A percentile compares a stretch with the other conserved stretches of the same genome.
phyloP scores from a whole-genome alignment of 202 grass and related monocot genomes.

The Tripidium arundinaceum region DNA sequence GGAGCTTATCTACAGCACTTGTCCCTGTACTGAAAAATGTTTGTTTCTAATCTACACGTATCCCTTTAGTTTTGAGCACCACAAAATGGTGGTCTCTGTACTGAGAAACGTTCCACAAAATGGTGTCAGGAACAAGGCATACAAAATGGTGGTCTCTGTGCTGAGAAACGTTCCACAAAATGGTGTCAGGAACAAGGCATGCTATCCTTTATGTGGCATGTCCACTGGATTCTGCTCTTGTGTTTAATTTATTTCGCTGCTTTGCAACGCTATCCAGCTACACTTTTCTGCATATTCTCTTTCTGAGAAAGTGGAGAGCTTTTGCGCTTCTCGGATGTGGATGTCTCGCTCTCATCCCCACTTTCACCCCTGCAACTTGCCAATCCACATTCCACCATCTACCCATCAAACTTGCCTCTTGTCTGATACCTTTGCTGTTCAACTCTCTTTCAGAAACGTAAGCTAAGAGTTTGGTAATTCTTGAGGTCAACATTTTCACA shows the following conservation, averaged over 20 bases:
- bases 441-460: background rate
- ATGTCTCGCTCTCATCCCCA: constrained; percentile 1
- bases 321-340: constrained; percentile 19
- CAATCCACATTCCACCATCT: background rate
- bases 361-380: background rate
- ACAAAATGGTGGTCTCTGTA: too few relatives aligned
- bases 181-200: too few relatives aligned
- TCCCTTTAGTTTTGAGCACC: too few relatives aligned
- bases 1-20: too few relatives aligned
- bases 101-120: too few relatives aligned
- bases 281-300: constrained; percentile 26
- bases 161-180: too few relatives aligned
- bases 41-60: too few relatives aligned
- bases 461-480: background rate
- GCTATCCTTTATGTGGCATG: too few relatives aligned
- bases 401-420: background rate
- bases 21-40: too few relatives aligned
- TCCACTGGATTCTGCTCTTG: too few relatives aligned
- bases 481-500: background rate
- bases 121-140: too few relatives aligned
- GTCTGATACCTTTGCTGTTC: background rate
- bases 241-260: background rate
- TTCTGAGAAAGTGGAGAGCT: background rate
- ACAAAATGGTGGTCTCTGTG: too few relatives aligned
- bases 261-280: background rate